phyloP scores from a whole-genome alignment of 2,329 filamentous ascomycete species.

The Aspergillus intermedius region DNA sequence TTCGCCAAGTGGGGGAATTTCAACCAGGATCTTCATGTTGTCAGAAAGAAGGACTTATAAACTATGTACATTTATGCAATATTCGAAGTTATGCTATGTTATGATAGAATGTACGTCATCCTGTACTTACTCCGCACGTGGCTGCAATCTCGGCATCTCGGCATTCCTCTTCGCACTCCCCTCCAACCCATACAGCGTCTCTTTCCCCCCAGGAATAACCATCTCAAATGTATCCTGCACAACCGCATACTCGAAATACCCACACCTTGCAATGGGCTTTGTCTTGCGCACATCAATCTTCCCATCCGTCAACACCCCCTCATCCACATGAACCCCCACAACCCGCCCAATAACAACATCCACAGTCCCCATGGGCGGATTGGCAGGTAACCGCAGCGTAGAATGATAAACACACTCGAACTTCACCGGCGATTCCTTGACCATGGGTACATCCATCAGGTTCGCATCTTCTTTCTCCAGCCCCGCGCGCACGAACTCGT shows the following conservation, averaged over 20 bases:
- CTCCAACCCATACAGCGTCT: slow-evolving; percentile 35
- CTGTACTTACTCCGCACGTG: slow-evolving; percentile 3
- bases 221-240: slow-evolving; percentile 55
- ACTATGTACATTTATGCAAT: background rate
- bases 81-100: background rate
- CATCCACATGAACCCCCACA: slow-evolving; percentile 52
- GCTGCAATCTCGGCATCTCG: background rate
- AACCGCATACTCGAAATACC: slow-evolving; percentile 55
- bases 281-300: slow-evolving; percentile 52
- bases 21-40: slow-evolving; percentile 26
- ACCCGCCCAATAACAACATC: slow-evolving; percentile 55
- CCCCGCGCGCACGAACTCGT: slow-evolving; percentile 49
- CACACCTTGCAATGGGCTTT: slow-evolving; percentile 54
- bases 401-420: slow-evolving; percentile 55
- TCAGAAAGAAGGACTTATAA: background rate
- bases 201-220: slow-evolving; percentile 38
- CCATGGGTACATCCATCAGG: slow-evolving; percentile 44
- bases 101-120: background rate
- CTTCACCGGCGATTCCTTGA: slow-evolving; percentile 48
- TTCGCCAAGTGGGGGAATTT: slow-evolving; percentile 33
- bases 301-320: slow-evolving; percentile 50
- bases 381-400: slow-evolving; percentile 50
- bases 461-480: slow-evolving; percentile 44
- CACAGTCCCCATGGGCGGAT: slow-evolving; percentile 52
- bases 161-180: slow-evolving; percentile 26